phyloP scores from a whole-genome alignment of 306 rosid genomes.

The Quercus ilex region DNA sequence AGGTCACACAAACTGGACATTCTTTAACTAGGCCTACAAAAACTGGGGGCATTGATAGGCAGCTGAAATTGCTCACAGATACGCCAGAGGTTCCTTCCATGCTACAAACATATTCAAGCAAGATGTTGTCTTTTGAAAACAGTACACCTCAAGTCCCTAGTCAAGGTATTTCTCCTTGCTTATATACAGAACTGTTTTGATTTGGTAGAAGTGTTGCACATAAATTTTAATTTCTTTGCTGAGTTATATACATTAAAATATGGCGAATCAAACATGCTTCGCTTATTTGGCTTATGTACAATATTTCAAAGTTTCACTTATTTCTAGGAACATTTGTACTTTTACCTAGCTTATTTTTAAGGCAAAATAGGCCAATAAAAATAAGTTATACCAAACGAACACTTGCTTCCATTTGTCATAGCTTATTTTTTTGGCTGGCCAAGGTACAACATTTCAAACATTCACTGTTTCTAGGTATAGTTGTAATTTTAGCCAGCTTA shows the following conservation, averaged over 20 bases:
- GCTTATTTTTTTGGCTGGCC: no score
- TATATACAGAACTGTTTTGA: background rate
- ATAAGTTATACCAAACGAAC: no score
- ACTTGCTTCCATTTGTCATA: no score
- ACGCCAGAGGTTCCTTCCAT: slow-evolving; percentile 15
- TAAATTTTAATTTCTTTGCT: background rate
- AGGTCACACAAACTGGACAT: slow-evolving; percentile 50
- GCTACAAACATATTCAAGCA: background rate
- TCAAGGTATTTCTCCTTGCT: background rate
- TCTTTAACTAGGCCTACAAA: slow-evolving; percentile 46
- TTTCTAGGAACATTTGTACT: no score
- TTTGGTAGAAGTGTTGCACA: background rate
- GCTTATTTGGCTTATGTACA: background rate
- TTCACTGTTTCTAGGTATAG: no score
- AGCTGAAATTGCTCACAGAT: slow-evolving; percentile 20
- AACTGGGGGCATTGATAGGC: slow-evolving; percentile 19
- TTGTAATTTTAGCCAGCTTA: no score
- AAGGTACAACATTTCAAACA: no score
- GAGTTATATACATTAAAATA: background rate
- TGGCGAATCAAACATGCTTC: background rate
- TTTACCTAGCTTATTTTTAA: no score
- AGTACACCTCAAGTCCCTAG: background rate
- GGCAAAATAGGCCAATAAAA: no score
- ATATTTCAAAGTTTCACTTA: no score
- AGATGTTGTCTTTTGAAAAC: background rate